Conservation (phyloP, 2,329 filamentous ascomycete species). For the Daldinia sp. region DNA sequence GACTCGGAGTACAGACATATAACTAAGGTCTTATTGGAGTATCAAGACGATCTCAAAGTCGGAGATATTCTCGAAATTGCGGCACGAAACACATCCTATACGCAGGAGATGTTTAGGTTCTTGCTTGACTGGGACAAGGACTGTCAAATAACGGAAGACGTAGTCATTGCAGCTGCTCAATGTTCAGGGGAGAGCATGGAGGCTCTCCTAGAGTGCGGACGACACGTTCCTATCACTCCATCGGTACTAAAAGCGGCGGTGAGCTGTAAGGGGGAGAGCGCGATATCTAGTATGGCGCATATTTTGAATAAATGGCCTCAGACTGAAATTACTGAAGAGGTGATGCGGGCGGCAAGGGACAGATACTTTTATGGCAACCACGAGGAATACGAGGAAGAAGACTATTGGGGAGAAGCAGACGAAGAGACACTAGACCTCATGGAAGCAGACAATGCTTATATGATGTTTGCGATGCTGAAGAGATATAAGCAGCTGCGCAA, state of each 20-base stretch:
- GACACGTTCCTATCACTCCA: neutral
- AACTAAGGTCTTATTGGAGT: neutral
- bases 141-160: neutral
- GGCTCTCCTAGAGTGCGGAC: neutral
- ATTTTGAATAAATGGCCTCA: neutral
- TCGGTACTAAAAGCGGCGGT: neutral
- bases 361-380: neutral
- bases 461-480: neutral
- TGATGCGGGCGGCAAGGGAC: neutral
- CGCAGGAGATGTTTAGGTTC: conserved; percentile 3
- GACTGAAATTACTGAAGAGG: neutral
- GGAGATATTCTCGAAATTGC: neutral
- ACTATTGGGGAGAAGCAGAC: neutral
- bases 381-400: neutral
- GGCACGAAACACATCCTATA: neutral
- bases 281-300: neutral
- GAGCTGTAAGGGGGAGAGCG: neutral
- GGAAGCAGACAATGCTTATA: neutral
- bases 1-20: neutral
- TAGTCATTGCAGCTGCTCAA: neutral
- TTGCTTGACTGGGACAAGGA: neutral
- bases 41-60: neutral
- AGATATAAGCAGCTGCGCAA: neutral
- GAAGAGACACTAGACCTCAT: neutral
- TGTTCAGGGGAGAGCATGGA: neutral